A percentile compares a stretch with the other conserved stretches of the same genome.
phyloP scores from a whole-genome alignment of 768 basidiomycete genomes.

The Naganishia vishniacii region DNA sequence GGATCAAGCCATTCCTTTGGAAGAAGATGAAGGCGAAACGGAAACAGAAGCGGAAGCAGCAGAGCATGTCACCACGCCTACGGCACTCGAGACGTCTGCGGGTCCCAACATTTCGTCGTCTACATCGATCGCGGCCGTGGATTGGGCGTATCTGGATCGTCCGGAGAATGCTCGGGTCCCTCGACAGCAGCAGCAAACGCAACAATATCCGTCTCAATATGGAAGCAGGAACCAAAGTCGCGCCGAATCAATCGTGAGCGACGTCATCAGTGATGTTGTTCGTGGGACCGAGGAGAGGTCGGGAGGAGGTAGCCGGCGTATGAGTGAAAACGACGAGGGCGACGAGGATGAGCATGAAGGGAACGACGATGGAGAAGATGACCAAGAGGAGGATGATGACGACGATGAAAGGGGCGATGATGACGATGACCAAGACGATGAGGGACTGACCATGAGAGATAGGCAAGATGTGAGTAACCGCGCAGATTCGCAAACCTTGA shows the following conservation, averaged over 20 bases:
- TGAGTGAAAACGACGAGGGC: conserved; percentile 5
- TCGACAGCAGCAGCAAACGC: neutral
- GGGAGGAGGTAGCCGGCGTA: neutral
- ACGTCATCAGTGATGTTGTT: conserved; percentile 11
- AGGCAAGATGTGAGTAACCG: conserved; percentile 69
- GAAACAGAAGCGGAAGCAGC: neutral
- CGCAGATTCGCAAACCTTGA: neutral
- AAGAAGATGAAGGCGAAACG: neutral
- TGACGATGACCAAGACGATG: conserved; percentile 55
- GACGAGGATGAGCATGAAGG: neutral
- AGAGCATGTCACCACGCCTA: conserved; percentile 10
- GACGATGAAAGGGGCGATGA: neutral
- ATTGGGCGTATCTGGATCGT: conserved; percentile 2
- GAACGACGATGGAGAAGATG: neutral
- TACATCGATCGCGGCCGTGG: neutral
- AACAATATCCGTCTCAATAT: neutral
- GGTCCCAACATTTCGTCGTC: neutral
- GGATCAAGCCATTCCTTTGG: neutral
- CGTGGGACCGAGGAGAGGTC: conserved; percentile 3
- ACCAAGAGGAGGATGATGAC: conserved; percentile 47
- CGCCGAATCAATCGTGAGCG: conserved; percentile 2
- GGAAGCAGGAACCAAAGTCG: conserved; percentile 3
- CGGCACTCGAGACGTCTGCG: conserved; percentile 1
- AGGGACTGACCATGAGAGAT: conserved; percentile 86
- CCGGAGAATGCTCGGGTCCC: neutral